Base-by-base conservation (phyloP, 768 basidiomycete species). In the Baorangia bicolor region DNA sequence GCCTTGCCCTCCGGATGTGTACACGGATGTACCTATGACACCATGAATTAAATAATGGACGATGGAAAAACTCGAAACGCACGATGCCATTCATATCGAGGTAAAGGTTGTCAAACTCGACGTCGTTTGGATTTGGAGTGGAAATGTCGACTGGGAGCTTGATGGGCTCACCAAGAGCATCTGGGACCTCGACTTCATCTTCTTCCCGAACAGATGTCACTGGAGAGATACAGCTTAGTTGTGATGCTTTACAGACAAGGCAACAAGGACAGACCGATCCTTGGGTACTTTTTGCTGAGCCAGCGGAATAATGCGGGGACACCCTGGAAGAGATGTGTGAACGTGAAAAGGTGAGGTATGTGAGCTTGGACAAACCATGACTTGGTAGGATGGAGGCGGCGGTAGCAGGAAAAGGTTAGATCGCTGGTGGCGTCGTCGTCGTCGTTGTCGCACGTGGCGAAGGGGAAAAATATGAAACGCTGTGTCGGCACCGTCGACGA, bases 71-170 rank as follows among this genome's bases (percentile, higher is more conserved):
- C 5, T 27, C 11, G 21, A 14, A 21, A 60, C 88, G 61, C 62
- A 93, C 97, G 71, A 98, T 98, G 62, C 93, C 97, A 71, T 99
- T 99, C 97, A 99, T 98, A 70, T 99, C 96, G 40, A 99, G 80
- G 72, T 99, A 99, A 43, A 99, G 77, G 71, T 92, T 94, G 76
- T 99, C 97, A 62, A 95, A 93, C 75, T 99, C 97, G 55, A 80
- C 78, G 25, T 89, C 93, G 70, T 99, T 99, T n/a, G 97, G 97
- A 72, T 99, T 99, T 31, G 90, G 80, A 35, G 76, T 69, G 30
- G 83, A 75, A 59, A 90, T 92, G 71, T 94, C 89, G 42, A 96
- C 74, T 11, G 94, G 94, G 53, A 92, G 79, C 31, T 79, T 76
- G 48, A 91, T 77, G 27, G 78, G 79, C 67, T 83, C 74, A 60